Evolutionary conservation across 2,329 filamentous ascomycete species (phyloP), one percentile per base, ranked within the genome.

Genomic region (Pseudopithomyces chartarum): DNA sequence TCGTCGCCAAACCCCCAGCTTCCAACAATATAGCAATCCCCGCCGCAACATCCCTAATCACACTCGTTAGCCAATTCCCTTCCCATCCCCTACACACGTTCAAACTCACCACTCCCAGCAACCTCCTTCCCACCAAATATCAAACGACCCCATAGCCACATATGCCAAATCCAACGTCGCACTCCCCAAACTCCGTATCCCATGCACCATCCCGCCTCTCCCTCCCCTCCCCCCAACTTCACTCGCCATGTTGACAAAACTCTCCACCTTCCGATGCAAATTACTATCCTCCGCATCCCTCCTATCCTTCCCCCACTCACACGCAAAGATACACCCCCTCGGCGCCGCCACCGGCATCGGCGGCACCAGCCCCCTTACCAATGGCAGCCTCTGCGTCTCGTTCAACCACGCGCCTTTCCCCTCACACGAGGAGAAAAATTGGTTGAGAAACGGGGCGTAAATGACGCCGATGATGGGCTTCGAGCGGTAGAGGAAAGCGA

Each of bases 81-180:
- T 12, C 34, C 3, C 13, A 33, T 20, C 19, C 19, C n/a, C 1
- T 22, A 2, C 26, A 43, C n/a, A n/a, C n/a, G n/a, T 22, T 26
- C 6, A 22, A 22, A 73, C 81, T 62, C 65, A 87, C 87, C 90
- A 92, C 74, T 92, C 90, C 89, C 89, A 91, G 67, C 89, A 91
- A 0, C 89, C 89, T 2, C 89, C 90, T 70, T 92, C 89, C 89
- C 89, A 92, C 89, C 90, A 92, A 11, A 92, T 90, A 74, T 92
- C 90, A 62, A 92, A 87, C 0, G 86, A 81, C 0, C 90, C 90
- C 83, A 90, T 90, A 12, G 90, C 90, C 10, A 86, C 85, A 70
- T 92, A 92, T 0, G 89, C 89, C 47, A 92, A 75, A 73, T 92
- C 90, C 52, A 92, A 70, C 1, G 90, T 90, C 8, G 90, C 90